These are phyloP conservation scores for Plantago major DNA, from an alignment of 257 asterid genomes.

Conservation along the genomic window DNA sequence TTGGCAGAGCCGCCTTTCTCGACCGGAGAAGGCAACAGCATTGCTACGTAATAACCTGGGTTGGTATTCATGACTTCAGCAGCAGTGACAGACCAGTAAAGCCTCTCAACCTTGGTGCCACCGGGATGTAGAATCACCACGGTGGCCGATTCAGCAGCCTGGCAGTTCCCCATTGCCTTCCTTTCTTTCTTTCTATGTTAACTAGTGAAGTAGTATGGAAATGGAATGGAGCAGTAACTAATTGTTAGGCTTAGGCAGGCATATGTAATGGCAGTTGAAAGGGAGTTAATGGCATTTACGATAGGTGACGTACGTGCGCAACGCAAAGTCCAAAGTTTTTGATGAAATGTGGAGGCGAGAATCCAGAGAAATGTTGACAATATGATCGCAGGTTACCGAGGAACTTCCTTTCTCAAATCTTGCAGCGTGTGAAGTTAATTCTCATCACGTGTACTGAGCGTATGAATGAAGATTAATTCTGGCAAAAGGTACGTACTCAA, in stretches of 20 bases:
- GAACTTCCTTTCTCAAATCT: not conserved
- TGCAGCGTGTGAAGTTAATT: too few species aligned
- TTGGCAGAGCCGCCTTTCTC: not conserved
- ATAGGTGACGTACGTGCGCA: constrained; percentile 12
- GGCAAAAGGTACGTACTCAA: too few species aligned
- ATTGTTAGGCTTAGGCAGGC: not conserved
- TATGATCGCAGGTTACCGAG: constrained; percentile 20
- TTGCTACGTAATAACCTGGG: not conserved
- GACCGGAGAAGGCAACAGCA: not conserved
- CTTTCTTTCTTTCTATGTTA: too few species aligned
- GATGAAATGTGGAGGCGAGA: not conserved
- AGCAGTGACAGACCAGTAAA: not conserved
- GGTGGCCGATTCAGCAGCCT: not conserved
- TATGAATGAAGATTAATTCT: too few species aligned
- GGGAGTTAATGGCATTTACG: constrained; percentile 18
- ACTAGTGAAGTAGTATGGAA: not conserved
- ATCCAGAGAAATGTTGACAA: constrained; percentile 28
- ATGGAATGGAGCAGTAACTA: not conserved
- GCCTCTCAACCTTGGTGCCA: not conserved
- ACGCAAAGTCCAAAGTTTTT: constrained; percentile 3
- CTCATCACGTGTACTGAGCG: too few species aligned
- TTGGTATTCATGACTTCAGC: not conserved
- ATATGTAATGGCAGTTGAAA: not conserved
- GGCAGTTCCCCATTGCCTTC: not conserved
- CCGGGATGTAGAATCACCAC: not conserved